Base-by-base conservation (phyloP, 805 yeast genomes). In the Suhomyces sp. region DNA sequence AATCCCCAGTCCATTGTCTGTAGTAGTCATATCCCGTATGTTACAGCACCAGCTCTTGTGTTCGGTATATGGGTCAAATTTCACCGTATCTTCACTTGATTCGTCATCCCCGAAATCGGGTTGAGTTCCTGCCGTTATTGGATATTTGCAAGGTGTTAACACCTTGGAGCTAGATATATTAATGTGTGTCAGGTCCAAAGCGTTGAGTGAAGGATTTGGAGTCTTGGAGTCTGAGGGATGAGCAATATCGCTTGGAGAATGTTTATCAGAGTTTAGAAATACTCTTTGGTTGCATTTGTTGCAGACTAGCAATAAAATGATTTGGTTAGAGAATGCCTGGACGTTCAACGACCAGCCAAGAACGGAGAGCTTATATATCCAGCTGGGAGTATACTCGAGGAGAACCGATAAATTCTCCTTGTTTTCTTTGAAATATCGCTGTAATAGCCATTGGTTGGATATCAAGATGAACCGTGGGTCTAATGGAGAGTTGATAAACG, bases 21-120 rank as follows among this genome's bases (percentile, higher is more conserved):
- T 7, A 19, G 44, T 12, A 29, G 28, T 51, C 30, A 55, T 40
- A n/a, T 31, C 30, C 19, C 39, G 36, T 1, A 42, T 32, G 31
- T 46, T 44, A 8, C 54, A 40, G 45, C 74, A 68, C 72, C 72
- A 68, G 2, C 35, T 37, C 33, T 64, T 63, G 43, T 68, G 72
- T 18, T 60, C 63, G 2, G 25, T 31, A 9, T 37, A 31, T 4
- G 60, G 47, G 28, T 63, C 49, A 8, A 56, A 43, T 16, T 38
- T 22, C 11, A 11, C 5, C 21, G 5, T n/a, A 12, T 50, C 54
- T 1, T 30, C 42, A 5, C 47, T 51, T 6, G 38, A 47, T n/a
- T 33, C 32, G 23, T 36, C 40, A 8, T 40, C 42, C n/a, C n/a
- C n/a, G 17, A 15, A 31, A 7, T 15, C 33, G 5, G 30, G 36